A percentile compares a stretch with the other conserved stretches of the same genome.
phyloP scores from a whole-genome alignment of 2,329 filamentous ascomycete species.

The Nigrospora sphaerica region DNA sequence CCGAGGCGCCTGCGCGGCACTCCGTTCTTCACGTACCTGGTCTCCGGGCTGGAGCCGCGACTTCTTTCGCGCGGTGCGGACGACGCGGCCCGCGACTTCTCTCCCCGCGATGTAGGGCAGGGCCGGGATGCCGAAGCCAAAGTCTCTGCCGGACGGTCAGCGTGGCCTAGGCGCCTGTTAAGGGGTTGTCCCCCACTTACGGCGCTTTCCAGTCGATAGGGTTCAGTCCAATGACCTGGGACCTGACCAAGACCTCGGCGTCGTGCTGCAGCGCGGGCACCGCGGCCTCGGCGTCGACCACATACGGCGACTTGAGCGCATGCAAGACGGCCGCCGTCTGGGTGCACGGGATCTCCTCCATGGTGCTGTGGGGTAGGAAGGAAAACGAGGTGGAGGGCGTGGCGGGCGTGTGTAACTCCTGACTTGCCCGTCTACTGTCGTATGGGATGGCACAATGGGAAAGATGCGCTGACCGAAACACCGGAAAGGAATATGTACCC shows the following conservation, averaged over 20 bases:
- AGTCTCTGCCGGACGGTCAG: constrained; percentile 42
- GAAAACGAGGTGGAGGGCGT: too few relatives aligned
- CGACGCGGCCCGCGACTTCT: constrained; percentile 61
- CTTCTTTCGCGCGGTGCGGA: constrained; percentile 31
- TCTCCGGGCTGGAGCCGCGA: constrained; percentile 51
- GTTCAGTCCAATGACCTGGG: constrained; percentile 62
- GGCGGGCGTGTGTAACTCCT: too few relatives aligned
- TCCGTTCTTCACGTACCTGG: constrained; percentile 25
- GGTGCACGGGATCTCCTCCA: neutral
- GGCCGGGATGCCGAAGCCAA: constrained; percentile 60
- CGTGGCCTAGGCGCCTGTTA: neutral
- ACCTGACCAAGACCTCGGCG: constrained; percentile 32
- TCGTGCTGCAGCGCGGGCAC: neutral
- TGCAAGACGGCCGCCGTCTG: neutral
- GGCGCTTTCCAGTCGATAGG: constrained; percentile 72
- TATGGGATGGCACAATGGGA: too few relatives aligned
- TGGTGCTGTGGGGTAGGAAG: neutral
- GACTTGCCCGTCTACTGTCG: too few relatives aligned
- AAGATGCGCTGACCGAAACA: too few relatives aligned
- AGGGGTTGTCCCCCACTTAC: constrained; percentile 33
- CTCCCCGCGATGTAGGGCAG: constrained; percentile 64
- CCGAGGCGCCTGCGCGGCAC: rapidly evolving
- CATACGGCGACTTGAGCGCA: neutral
- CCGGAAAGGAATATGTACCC: too few relatives aligned
- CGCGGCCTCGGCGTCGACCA: neutral